Evolutionary conservation across 345 rosid genomes (phyloP).

Genomic region (Eucalyptus curtisii): DNA sequence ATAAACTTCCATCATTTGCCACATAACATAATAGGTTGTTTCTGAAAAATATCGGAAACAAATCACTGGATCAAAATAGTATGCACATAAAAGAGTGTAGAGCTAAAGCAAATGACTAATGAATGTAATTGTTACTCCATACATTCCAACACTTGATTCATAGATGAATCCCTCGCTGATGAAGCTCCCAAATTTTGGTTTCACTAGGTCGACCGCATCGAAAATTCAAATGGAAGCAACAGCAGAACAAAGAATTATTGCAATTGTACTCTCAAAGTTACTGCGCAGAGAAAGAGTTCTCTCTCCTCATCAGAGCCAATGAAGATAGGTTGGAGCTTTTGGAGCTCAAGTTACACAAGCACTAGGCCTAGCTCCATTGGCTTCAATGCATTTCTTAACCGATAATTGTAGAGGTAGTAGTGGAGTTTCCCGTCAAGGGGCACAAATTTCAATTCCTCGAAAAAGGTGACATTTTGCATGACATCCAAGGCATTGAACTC

Average conservation of each 20-base stretch:
- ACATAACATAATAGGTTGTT: background rate
- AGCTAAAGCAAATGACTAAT: background rate
- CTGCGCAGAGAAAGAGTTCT: background rate
- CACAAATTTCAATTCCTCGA: slow-evolving; percentile 42
- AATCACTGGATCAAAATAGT: background rate
- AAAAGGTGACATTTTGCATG: slow-evolving; percentile 36
- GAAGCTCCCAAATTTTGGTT: background rate
- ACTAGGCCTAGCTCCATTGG: slow-evolving; percentile 38
- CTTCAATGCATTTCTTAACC: slow-evolving; percentile 7
- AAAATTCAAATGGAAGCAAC: background rate
- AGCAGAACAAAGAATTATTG: background rate
- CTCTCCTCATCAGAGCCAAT: background rate
- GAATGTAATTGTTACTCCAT: background rate
- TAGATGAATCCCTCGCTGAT: background rate
- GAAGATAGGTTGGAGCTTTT: too few species aligned
- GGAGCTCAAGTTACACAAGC: slow-evolving; percentile 35
- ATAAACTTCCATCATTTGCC: background rate
- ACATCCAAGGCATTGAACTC: slow-evolving; percentile 43
- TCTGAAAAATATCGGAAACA: background rate
- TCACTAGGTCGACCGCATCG: background rate
- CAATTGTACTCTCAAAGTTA: background rate
- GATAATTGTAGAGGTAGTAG: slow-evolving; percentile 39
- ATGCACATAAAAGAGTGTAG: background rate
- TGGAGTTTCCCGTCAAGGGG: slow-evolving; percentile 39
- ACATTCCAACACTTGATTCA: background rate